Evolutionary conservation across 305 asterid species (phyloP).

Genomic region (Fraxinus ornus): DNA sequence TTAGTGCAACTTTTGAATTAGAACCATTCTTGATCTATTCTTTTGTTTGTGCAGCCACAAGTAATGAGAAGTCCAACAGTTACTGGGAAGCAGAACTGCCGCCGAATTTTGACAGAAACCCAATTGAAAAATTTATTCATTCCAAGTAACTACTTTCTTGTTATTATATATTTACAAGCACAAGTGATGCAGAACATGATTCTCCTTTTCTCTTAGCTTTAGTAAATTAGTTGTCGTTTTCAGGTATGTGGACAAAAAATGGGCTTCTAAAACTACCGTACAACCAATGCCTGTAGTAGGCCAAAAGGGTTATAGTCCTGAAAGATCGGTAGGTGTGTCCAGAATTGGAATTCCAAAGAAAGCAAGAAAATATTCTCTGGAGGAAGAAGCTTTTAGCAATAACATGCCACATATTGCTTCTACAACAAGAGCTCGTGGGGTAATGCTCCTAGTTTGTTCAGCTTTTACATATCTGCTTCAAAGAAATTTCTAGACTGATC

Average conservation of each 20-base stretch:
- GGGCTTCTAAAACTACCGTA: slow-evolving; percentile 52
- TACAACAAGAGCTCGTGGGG: slow-evolving; percentile 58
- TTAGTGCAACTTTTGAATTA: neutral
- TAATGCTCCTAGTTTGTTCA: slow-evolving; percentile 25
- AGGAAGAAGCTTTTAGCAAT: slow-evolving; percentile 54
- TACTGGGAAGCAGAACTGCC: slow-evolving; percentile 85
- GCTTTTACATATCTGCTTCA: slow-evolving; percentile 9
- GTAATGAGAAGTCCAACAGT: slow-evolving; percentile 66
- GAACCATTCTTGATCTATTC: neutral
- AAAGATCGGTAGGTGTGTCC: slow-evolving; percentile 16
- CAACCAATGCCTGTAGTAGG: slow-evolving; percentile 37
- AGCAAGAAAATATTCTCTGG: slow-evolving; percentile 89
- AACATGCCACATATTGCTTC: slow-evolving; percentile 36
- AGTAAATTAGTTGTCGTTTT: slow-evolving; percentile 2
- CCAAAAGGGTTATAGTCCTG: slow-evolving; percentile 13
- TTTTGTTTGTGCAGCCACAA: slow-evolving; percentile 49
- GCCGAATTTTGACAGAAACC: slow-evolving; percentile 44
- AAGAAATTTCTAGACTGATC: neutral
- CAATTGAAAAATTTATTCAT: slow-evolving; percentile 56
- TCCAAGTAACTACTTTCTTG: slow-evolving; percentile 50
- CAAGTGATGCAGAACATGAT: neutral
- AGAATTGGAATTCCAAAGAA: slow-evolving; percentile 66
- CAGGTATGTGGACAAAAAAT: slow-evolving; percentile 70
- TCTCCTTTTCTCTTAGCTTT: neutral
- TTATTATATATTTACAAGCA: neutral